Evolutionary conservation across 73 alveolate species (phyloP).

Genomic region (Blepharisma stoltei): DNA sequence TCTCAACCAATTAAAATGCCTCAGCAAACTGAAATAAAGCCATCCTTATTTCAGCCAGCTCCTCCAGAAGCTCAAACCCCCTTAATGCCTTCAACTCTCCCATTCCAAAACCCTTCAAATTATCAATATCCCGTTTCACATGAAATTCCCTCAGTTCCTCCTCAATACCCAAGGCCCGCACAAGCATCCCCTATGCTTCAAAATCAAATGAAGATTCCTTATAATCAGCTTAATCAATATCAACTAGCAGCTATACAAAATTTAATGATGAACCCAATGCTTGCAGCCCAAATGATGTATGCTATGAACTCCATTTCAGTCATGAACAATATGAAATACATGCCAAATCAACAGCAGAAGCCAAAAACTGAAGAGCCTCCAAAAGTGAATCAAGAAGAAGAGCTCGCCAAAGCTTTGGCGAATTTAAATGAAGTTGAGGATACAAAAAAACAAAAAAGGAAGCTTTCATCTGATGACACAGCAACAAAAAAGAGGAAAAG

Average conservation of each 20-base stretch:
- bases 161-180: constrained; percentile 3
- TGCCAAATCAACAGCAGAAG: background rate
- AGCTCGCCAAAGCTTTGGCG: constrained; percentile 17
- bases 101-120: background rate
- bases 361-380: background rate
- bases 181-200: background rate
- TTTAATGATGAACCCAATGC: constrained; percentile 28
- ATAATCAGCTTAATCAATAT: constrained; percentile 10
- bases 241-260: background rate
- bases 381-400: constrained; percentile 15
- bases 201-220: background rate
- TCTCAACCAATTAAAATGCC: no score
- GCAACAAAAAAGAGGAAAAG: constrained; percentile 19
- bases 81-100: background rate
- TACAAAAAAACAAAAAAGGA: background rate
- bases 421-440: background rate
- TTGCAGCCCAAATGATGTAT: background rate
- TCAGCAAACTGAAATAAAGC: background rate
- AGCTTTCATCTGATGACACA: background rate
- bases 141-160: background rate
- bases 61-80: background rate
- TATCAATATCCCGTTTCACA: constrained; percentile 6
- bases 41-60: no score
- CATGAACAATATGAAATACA: constrained; percentile 8
- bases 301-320: background rate